Base-by-base conservation (phyloP, 192 early-diverging fungal genomes). In the Backusella parvicylindrica region DNA sequence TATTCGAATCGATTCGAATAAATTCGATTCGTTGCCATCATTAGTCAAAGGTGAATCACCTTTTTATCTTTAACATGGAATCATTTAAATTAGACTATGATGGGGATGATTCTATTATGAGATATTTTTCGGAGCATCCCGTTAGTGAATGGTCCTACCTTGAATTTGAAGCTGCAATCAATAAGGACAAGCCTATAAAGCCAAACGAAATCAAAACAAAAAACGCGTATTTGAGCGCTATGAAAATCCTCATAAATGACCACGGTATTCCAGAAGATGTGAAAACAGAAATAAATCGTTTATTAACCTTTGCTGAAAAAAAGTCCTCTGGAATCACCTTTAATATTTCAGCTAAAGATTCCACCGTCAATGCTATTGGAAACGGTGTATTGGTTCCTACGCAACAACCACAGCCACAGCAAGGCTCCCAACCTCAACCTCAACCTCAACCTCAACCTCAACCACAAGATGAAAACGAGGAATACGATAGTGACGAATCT, bases 271-370 rank as follows among this genome's bases (percentile, higher is more conserved):
- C 64, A 33, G 32, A 66, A 66, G 64, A 66, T 18, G 64, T 66
- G 31, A 66, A 66, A 36, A 66, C 28, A 36, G 64, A 66, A 30
- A 66, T 66, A 66, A 32, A 66, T 35, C 64, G 64, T 66, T 66
- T 66, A 33, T 18, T 66, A 36, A 1, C 30, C 31, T 3, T 18
- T 35, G 7, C 8, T 66, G 31, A 33, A 66, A 32, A 66, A 66
- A 66, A 33, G 3, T 1, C 64, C 33, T 36, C 64, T 30, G 11
- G 16, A 1, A 66, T 66, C 33, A 36, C 33, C 11, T 66, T 66
- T 66, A 66, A 66, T 33, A 66, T 66, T 13, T 66, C 64, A 66
- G 64, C 64, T 36, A 66, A 66, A 66, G 64, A 33, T 63, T 66
- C 64, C 32, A 66, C 64, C 15, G 31, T 66, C 28, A 66, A 66